Evolutionary conservation across 768 basidiomycete species (phyloP), one percentile per base, ranked within the genome.

Genomic region (Botryobasidium botryosum): DNA sequence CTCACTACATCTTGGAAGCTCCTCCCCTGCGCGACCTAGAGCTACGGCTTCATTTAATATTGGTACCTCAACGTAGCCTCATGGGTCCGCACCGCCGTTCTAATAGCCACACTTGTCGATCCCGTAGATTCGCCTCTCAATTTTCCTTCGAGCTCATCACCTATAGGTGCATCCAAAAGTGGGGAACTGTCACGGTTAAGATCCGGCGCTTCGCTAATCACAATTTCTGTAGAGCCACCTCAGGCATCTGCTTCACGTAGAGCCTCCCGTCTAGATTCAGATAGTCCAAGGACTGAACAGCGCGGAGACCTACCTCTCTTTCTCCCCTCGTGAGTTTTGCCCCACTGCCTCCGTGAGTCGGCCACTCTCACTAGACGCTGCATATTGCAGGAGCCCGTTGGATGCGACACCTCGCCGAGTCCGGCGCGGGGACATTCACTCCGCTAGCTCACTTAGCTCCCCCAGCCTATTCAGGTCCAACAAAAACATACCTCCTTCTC

Each of bases 361-460:
- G 17, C 24, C 15, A 35, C 15, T 21, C 27, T 15, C 15, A 15
- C 8, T 15, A 2, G 8, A 47, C 5, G 17, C 3, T 35, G n/a
- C 27, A 13, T 18, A 12, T 8, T 10, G 13, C 37, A 49, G 57
- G 25, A 27, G 50, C 54, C 59, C 21, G 55, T 61, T 37, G 61
- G 60, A 59, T 53, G 67, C 68, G 6, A 82, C 83, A 0, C 83
- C 74, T 18, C 61, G 75, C 12, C 74, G 69, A 56, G 80, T 80
- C 52, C 70, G 77, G 27, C 74, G 90, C 28, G 88, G 90, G 3
- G 90, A 94, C 54, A 91, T 94, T 31, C 87, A 91, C 40, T 68
- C 77, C 2, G 61, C 60, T 56, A 47, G 64, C 67, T 52, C 62
- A 68, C 40, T 49, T 65, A 38, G 63, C 63, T 43, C 62, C 64